Evolutionary conservation across 441 rosid species (phyloP).

Genomic region (Euphorbia schlechtendalii): DNA sequence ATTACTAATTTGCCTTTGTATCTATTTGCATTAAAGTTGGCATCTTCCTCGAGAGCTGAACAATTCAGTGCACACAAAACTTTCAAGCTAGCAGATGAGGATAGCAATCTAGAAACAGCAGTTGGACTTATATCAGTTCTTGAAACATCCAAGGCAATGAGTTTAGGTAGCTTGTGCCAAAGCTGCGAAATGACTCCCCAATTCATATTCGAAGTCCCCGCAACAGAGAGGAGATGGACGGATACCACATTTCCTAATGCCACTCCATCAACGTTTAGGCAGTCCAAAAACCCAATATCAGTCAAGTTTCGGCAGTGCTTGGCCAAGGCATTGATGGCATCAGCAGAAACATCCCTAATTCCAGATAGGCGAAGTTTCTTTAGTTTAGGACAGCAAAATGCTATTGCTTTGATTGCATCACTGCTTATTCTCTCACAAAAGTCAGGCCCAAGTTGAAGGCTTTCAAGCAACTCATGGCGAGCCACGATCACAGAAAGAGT

Average conservation of each 20-base stretch:
- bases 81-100: slow-evolving; percentile 64
- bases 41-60: slow-evolving; percentile 62
- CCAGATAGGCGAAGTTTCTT: slow-evolving; percentile 83
- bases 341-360: slow-evolving; percentile 67
- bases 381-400: slow-evolving; percentile 77
- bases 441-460: slow-evolving; percentile 95
- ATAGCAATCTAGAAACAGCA: slow-evolving; percentile 60
- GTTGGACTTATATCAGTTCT: slow-evolving; percentile 71
- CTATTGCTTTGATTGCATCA: slow-evolving; percentile 74
- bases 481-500: slow-evolving; percentile 80
- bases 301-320: slow-evolving; percentile 55
- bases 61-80: too few relatives aligned
- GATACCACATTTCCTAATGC: slow-evolving; percentile 70
- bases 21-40: slow-evolving; percentile 34
- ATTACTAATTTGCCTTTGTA: slow-evolving; percentile 63
- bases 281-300: slow-evolving; percentile 83
- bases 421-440: slow-evolving; percentile 90
- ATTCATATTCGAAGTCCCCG: slow-evolving; percentile 85
- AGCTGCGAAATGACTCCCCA: slow-evolving; percentile 62
- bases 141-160: slow-evolving; percentile 85
- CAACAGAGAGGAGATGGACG: slow-evolving; percentile 67
- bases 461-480: slow-evolving; percentile 73
- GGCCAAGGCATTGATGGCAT: slow-evolving; percentile 83
- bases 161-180: slow-evolving; percentile 81
- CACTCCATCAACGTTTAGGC: slow-evolving; percentile 62